Percentiles rank a stretch among this genome's conserved stretches.
Evolutionary conservation across 768 basidiomycete species (phyloP).

Genomic region (Porpolomopsis calyptriformis): DNA sequence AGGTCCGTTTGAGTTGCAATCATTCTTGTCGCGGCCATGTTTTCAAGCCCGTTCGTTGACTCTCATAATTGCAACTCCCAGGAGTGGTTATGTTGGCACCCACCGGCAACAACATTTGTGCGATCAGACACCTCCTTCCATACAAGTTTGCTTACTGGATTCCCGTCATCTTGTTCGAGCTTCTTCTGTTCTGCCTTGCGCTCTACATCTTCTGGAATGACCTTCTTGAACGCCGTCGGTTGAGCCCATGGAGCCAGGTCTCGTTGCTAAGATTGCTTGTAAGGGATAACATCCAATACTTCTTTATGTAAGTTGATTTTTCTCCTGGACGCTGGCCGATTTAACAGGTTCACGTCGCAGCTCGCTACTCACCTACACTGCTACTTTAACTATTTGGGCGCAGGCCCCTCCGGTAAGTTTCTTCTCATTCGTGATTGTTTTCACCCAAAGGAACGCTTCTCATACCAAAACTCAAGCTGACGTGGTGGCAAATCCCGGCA

Average conservation of each 20-base stretch:
- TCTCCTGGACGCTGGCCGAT: neutral
- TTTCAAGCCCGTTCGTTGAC: neutral
- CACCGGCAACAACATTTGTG: slow-evolving; percentile 9
- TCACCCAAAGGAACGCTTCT: neutral
- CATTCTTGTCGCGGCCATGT: neutral
- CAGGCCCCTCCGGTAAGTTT: slow-evolving; percentile 11
- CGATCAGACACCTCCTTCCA: slow-evolving; percentile 9
- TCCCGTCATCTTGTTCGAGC: slow-evolving; percentile 21
- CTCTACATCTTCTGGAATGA: slow-evolving; percentile 17
- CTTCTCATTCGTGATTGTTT: neutral
- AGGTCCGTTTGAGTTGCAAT: slow-evolving; percentile 13
- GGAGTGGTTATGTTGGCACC: neutral
- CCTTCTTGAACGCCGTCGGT: slow-evolving; percentile 8
- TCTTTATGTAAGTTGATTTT: slow-evolving; percentile 15
- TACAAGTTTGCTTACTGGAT: slow-evolving; percentile 20
- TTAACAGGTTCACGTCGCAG: slow-evolving; percentile 9
- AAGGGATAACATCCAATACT: slow-evolving; percentile 21
- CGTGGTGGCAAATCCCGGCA: slow-evolving; percentile 18
- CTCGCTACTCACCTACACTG: slow-evolving; percentile 17
- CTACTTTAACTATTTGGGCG: slow-evolving; percentile 20
- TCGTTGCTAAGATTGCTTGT: slow-evolving; percentile 16
- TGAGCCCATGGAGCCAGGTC: slow-evolving; percentile 12
- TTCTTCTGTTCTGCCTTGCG: slow-evolving; percentile 18
- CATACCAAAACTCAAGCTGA: too few species aligned
- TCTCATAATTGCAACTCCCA: too few species aligned